Evolutionary conservation across 2,329 filamentous ascomycete genomes (phyloP), one percentile per base, ranked within the genome.

Genomic region (Pleomassaria siparia): DNA sequence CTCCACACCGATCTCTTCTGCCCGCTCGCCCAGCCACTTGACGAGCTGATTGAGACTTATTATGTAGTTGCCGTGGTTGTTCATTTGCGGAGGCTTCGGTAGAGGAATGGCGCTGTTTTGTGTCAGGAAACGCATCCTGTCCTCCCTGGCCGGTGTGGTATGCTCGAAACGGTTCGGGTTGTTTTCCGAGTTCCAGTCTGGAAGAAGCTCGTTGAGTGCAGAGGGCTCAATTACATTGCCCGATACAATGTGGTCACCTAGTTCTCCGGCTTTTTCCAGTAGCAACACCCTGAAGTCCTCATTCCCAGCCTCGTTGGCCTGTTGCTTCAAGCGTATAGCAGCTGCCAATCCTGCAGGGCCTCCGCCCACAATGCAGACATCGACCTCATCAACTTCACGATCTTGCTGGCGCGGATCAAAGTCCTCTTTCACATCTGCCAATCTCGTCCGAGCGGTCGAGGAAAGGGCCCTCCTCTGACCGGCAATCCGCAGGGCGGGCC

Each of bases 41-140:
- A 88, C 88, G 65, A 99, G 87, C 72, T 97, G 89, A 72, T 95
- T 97, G 63, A 99, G 75, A 66, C 89, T 95, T 64, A 99, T 85
- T 58, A 99, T 99, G 72, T 95, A 97, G 74, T 99, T 99, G 58
- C 94, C 94, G 64, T 95, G 83, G 70, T 99, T 99, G 77, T 91
- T 84, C 94, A 99, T 99, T 76, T 97, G 94, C 25, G 94, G 94
- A 36, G 94, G 94, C 11, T 86, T 84, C 1, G 92, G 94, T 44
- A 97, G 77, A 5, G 90, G 89, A 47, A 95, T 83, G 0, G 91
- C 78, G 52, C 78, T 78, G 44, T 79, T 87, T 75, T 91, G 88
- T 39, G 92, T 97, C 51, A 99, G 80, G 73, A 96, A 96, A 59
- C 89, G 86, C 92, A 99, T 96, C 73, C 85, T 86, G 65, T 99